Evolutionary conservation across 2,329 filamentous ascomycete species (phyloP).

Genomic region (Colletotrichum tofieldiae): DNA sequence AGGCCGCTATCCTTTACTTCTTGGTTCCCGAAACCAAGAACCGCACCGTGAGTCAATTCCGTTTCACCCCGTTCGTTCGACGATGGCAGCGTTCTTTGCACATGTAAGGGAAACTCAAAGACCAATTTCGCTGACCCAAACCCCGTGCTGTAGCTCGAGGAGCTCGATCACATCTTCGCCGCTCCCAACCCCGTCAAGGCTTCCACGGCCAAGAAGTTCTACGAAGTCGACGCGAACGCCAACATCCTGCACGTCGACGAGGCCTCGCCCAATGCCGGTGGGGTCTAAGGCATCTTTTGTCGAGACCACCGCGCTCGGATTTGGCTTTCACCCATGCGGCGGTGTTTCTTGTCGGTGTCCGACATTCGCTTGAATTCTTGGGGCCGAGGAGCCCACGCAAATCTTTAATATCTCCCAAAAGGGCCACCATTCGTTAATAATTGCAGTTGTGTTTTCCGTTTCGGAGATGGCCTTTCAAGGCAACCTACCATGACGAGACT

Average conservation of each 20-base stretch:
- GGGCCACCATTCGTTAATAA: neutral
- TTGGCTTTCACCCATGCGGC: neutral
- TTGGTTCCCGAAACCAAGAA: constrained; percentile 67
- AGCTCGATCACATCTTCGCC: constrained; percentile 38
- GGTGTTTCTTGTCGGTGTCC: neutral
- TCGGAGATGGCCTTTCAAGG: neutral
- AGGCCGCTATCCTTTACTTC: constrained; percentile 62
- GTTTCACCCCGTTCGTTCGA: neutral
- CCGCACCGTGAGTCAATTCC: constrained; percentile 53
- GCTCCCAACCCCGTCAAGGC: constrained; percentile 38
- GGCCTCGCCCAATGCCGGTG: neutral
- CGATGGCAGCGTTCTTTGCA: constrained; percentile 31
- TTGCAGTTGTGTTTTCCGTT: neutral
- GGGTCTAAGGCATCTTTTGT: neutral
- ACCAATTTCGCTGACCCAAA: neutral
- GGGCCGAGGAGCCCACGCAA: neutral
- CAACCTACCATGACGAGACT: neutral
- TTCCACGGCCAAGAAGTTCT: constrained; percentile 36
- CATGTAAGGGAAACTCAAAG: neutral
- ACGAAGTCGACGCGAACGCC: constrained; percentile 28
- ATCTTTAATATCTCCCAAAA: neutral
- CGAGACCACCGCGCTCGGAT: neutral
- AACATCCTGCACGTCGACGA: constrained; percentile 27
- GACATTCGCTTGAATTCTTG: neutral
- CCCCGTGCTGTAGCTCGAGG: constrained; percentile 18